Base-by-base conservation (phyloP, 2,329 filamentous ascomycete genomes). In the Cladosporium austrohemisphaericum region DNA sequence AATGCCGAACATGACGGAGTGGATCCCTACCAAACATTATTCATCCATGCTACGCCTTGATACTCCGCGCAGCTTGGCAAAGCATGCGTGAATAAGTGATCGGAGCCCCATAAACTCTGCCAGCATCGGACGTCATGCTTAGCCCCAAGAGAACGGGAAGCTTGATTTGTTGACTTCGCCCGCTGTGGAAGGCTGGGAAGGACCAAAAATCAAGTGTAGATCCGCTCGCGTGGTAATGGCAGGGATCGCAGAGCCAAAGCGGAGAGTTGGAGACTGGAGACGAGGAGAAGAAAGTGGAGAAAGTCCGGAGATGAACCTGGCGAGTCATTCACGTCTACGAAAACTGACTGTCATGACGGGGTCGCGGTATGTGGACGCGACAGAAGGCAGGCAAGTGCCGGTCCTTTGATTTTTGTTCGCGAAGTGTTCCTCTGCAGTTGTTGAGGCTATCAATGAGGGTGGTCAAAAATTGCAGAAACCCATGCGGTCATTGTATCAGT, bases 221-320 rank as follows among this genome's bases (percentile, higher is more conserved):
- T 22, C 44, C 44, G 38, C 44, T 38, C 33, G 33, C 44, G 44
- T 47, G 44, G 44, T 47, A 19, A n/a, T n/a, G 10, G 32, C 25
- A 26, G 44, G 44, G 32, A 18, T 36, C n/a, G 18, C 16, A 29
- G 23, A 16, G 20, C 18, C 33, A 47, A 19, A 47, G 40, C 40
- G 40, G 40, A 32, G 40, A 31, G 35, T 22, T n/a, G n/a, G n/a
- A n/a, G n/a, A n/a, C n/a, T n/a, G n/a, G n/a, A n/a, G n/a, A n/a
- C 10, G 31, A 46, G 31, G 32, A 37, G 43, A 16, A 38, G 23
- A 20, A 38, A 38, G 44, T 47, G 44, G 44, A 37, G 22, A 31
- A 29, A 29, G 22, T 47, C 8, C 26, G 44, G 41, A 36, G 41
- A 35, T 45, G 22, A 26, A 25, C 20, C 16, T 20, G n/a, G n/a